Base-by-base conservation (phyloP, 805 yeast genomes). In the Lipomyces orientalis region DNA sequence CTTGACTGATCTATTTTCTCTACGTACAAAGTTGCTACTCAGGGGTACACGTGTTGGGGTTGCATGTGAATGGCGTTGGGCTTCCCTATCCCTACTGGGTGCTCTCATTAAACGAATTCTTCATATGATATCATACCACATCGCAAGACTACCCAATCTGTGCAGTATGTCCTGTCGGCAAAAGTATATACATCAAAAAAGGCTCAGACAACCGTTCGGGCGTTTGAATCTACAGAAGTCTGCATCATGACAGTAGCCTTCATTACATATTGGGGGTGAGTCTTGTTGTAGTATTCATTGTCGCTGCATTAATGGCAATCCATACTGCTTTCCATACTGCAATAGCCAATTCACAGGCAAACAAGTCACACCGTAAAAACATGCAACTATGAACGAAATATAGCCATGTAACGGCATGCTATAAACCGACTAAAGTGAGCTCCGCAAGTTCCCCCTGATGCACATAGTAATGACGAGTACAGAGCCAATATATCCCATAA, bases 21-120 rank as follows among this genome's bases (percentile, higher is more conserved):
- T 9, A 43, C 25, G 22, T 12, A 19, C 49, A 43, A 43, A 25
- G 19, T 43, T n/a, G 7, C n/a, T 6, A 43, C 49, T 43, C 49
- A 43, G 49, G 49, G 49, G 49, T 43, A 43, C 49, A 16, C 49
- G 22, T 43, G 49, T 43, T 43, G 49, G 49, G 49, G 49, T 43
- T 37, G 14, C 43, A 37, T 2, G 43, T 12, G 4, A 4, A 12
- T 37, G 6, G 14, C 5, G 43, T 4, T 12, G 4, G 1, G 43
- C 43, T 37, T 37, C 43, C 43, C 43, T 37, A 37, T 37, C 43
- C 43, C 43, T 37, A 16, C 29, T 25, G 29, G 2, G 29, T 25
- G 29, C 29, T 25, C 29, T 25, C n/a, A 25, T 25, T 25, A 3
- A 25, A 3, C 29, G 2, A 25, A 2, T 2, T 25, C 29, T 25